A percentile compares a stretch with the other conserved stretches of the same genome.
Evolutionary conservation across 2,329 filamentous ascomycete genomes (phyloP).

Genomic region (Aureobasidium musti): DNA sequence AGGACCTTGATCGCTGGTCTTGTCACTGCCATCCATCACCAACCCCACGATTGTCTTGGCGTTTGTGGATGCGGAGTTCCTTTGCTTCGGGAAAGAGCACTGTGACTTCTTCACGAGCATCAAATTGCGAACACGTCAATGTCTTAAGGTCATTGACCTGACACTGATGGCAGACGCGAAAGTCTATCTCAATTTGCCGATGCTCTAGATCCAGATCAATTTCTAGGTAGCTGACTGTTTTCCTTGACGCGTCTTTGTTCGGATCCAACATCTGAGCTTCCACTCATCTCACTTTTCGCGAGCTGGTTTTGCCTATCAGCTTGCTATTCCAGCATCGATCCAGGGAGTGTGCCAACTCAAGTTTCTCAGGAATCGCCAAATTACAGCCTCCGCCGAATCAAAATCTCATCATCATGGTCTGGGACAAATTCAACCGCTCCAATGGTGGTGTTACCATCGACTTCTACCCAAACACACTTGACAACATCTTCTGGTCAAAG

Average conservation of each 20-base stretch:
- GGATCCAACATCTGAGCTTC: constrained; percentile 27
- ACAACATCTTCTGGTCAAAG: constrained; percentile 60
- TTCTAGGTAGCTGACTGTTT: constrained; percentile 1
- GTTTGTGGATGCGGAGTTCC: constrained; percentile 26
- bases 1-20: constrained; percentile 5
- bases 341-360: not conserved
- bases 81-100: not conserved
- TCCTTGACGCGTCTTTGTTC: constrained; percentile 19
- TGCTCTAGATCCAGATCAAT: not conserved
- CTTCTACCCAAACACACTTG: constrained; percentile 54
- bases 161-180: not conserved
- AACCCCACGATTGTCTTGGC: constrained; percentile 24
- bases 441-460: constrained; percentile 22
- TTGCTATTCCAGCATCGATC: not conserved
- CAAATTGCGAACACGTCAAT: too few relatives aligned
- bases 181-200: not conserved
- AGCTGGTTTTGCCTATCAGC: not conserved
- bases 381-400: too few relatives aligned
- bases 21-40: not conserved
- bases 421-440: constrained; percentile 20
- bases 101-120: not conserved
- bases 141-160: not conserved
- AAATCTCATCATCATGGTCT: constrained; percentile 10
- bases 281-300: not conserved
- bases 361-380: too few relatives aligned